Conservation (phyloP, 805 yeast genomes). For the Schizosaccharomyces lindneri region DNA sequence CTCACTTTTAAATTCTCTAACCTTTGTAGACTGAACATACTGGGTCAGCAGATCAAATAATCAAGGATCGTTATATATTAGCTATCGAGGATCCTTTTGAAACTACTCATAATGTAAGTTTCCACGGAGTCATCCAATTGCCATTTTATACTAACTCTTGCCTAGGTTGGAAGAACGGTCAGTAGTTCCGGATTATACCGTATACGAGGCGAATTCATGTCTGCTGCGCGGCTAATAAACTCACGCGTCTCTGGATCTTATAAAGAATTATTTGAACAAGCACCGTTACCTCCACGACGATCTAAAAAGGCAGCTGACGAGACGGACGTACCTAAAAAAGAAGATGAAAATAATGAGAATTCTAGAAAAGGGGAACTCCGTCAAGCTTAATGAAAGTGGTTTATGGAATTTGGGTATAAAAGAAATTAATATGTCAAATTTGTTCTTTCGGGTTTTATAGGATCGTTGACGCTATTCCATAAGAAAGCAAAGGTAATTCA, state of each 20-base stretch:
- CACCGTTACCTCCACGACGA: neutral
- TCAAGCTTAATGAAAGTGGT: no score
- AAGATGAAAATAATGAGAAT: no score
- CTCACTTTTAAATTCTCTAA: neutral
- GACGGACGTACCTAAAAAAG: no score
- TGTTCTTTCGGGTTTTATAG: no score
- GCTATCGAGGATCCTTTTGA: constrained; percentile 3
- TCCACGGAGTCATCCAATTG: neutral
- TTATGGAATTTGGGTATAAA: no score
- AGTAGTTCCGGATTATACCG: neutral
- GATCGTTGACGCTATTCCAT: no score
- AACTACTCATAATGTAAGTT: constrained; percentile 1
- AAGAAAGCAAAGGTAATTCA: no score
- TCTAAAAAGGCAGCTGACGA: neutral
- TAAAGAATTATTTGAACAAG: neutral
- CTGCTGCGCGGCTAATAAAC: neutral
- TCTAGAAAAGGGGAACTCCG: no score
- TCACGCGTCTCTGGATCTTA: neutral
- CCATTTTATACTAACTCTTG: neutral
- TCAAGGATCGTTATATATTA: neutral
- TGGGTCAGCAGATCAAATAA: neutral
- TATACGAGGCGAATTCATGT: neutral
- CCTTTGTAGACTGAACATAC: neutral
- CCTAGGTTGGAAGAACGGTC: neutral
- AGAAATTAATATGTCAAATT: no score